Percentiles rank a stretch among this genome's conserved stretches.
phyloP scores from a whole-genome alignment of 2,329 filamentous ascomycete species.

The Fusarium haematococcum region DNA sequence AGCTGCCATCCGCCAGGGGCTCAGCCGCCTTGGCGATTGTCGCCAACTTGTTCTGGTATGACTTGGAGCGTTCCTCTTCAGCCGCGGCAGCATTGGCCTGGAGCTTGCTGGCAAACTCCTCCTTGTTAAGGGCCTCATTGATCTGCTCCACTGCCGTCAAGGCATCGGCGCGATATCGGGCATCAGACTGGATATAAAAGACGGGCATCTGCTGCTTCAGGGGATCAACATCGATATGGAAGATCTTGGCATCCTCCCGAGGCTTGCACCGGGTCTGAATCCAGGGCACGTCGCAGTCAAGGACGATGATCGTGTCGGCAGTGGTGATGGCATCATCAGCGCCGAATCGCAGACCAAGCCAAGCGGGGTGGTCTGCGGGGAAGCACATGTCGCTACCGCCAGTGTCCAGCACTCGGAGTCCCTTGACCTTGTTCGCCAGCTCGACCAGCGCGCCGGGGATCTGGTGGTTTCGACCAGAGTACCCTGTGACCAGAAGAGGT shows the following conservation, averaged over 20 bases:
- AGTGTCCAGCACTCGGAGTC: constrained; percentile 78
- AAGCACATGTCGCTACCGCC: constrained; percentile 87
- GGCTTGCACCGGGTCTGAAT: constrained; percentile 81
- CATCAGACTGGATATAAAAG: constrained; percentile 75
- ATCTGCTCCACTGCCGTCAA: constrained; percentile 77
- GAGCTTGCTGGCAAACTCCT: constrained; percentile 56
- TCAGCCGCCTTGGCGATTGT: constrained; percentile 67
- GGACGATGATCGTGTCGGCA: constrained; percentile 85
- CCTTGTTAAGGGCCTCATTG: constrained; percentile 67
- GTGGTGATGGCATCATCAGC: constrained; percentile 77
- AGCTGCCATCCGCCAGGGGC: constrained; percentile 69
- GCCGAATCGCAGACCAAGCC: constrained; percentile 79
- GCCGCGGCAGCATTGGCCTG: constrained; percentile 27
- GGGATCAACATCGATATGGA: constrained; percentile 74
- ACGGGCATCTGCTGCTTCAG: constrained; percentile 79
- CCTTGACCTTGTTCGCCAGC: constrained; percentile 75
- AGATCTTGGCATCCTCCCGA: constrained; percentile 63
- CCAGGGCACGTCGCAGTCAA: constrained; percentile 95
- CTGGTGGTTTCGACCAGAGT: constrained; percentile 75
- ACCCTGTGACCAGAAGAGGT: constrained; percentile 78
- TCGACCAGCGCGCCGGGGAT: constrained; percentile 72
- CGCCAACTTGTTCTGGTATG: constrained; percentile 69
- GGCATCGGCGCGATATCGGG: constrained; percentile 75
- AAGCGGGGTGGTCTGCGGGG: constrained; percentile 75
- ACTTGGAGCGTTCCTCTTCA: constrained; percentile 63